Base-by-base conservation (phyloP, 768 basidiomycete genomes). In the Tylopilus balloui region DNA sequence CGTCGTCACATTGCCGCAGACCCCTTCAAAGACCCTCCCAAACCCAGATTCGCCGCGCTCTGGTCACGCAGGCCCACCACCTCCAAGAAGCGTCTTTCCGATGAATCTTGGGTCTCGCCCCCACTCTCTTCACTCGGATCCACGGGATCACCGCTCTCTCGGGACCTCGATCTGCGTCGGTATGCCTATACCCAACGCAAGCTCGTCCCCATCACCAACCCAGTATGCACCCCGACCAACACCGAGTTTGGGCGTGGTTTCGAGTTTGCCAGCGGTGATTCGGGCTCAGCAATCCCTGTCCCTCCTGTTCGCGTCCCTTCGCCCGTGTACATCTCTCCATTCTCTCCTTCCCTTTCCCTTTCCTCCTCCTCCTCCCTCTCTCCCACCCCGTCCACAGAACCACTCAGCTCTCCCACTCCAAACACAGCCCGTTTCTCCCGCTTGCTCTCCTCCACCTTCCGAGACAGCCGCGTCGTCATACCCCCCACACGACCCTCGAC, bases 91-190 rank as follows among this genome's bases (percentile, higher is more conserved):
- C 58, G 61, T n/a, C 58, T 63, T 19, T 62, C 61, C 1, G 53
- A 62, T 21, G 61, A 62, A 14, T 62, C 61, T 5, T 62, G 61
- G 61, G 61, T 62, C 45, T 57, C 61, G 0, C 61, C 58, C 0
- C 4, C 15, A 4, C 49, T 62, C 17, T 52, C 60, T 6, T 8
- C 20, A 1, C 41, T 45, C 7, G 37, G 15, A 3, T 52, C 50
- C 6, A 45, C 58, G 6, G 54, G 28, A 15, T 48, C 57, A 9
- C 51, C 50, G 15, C 38, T 50, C 10, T 46, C 44, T 12, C 50
- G 54, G 7, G 52, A 57, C 35, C 32, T 50, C 31, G 50, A 59
- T 7, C 34, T 56, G 6, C 35, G 45, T 31, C 60, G 29, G 13
- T 52, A 52, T 35, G 36, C 36, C 12, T 44, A 14, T 37, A 34